Conservation (phyloP, 495 filamentous ascomycete species). For the Penicillium simplicissimum region DNA sequence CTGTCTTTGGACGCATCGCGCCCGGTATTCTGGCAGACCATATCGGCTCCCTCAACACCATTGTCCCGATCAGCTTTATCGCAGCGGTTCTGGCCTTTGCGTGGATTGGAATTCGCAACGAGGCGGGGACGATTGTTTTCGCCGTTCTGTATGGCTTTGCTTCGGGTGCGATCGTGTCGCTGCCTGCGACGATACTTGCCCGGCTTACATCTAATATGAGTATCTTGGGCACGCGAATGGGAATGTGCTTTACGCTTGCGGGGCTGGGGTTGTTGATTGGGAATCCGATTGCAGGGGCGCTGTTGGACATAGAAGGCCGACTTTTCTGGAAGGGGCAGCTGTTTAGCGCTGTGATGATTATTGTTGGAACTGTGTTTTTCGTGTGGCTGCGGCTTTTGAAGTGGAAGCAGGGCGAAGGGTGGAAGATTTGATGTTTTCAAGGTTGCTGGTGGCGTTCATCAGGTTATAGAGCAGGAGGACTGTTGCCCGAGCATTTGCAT, state of each 20-base stretch:
- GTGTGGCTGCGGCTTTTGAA: slow-evolving; percentile 1
- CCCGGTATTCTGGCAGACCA: slow-evolving; percentile 43
- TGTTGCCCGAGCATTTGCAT: not conserved
- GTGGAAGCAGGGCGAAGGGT: slow-evolving; percentile 9
- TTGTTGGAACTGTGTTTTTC: slow-evolving; percentile 9
- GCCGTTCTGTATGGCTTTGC: slow-evolving; percentile 43
- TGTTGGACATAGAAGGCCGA: slow-evolving; percentile 25
- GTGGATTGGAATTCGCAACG: slow-evolving; percentile 37
- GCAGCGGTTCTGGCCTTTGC: slow-evolving; percentile 34
- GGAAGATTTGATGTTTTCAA: slow-evolving; percentile 8
- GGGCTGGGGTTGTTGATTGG: slow-evolving; percentile 58
- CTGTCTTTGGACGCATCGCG: slow-evolving; percentile 46
- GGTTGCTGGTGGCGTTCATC: not conserved
- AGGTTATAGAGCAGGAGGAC: not conserved
- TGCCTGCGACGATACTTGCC: slow-evolving; percentile 34
- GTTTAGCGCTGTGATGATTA: slow-evolving; percentile 11
- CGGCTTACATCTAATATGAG: slow-evolving; percentile 40
- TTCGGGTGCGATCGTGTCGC: slow-evolving; percentile 39
- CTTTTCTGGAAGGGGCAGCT: slow-evolving; percentile 16
- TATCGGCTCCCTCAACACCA: slow-evolving; percentile 38
- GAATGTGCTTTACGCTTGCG: slow-evolving; percentile 55
- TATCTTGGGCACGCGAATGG: slow-evolving; percentile 60
- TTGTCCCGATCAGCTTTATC: slow-evolving; percentile 30
- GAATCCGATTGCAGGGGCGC: slow-evolving; percentile 60
- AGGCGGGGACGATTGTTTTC: slow-evolving; percentile 38